These are phyloP conservation scores for Pythium scleroteichum DNA, from an alignment of 352 stramenopile genomes.

Conservation along the genomic window DNA sequence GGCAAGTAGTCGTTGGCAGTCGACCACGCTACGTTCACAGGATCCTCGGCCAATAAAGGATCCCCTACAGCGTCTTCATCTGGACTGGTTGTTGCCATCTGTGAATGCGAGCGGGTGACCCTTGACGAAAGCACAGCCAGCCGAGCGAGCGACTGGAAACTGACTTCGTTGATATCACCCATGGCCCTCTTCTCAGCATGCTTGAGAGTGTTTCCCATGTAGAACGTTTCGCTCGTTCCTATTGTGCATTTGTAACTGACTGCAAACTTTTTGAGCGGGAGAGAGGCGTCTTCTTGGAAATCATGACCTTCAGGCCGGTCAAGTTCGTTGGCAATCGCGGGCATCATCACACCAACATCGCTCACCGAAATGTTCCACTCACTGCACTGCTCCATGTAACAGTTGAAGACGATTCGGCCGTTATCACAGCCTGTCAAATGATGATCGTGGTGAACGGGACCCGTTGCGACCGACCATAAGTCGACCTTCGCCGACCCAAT, in stretches of 20 bases:
- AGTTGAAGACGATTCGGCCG: slow-evolving; percentile 88
- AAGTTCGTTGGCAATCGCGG: slow-evolving; percentile 85
- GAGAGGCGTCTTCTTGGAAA: slow-evolving; percentile 87
- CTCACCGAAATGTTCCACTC: slow-evolving; percentile 90
- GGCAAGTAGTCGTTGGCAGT: slow-evolving; percentile 69
- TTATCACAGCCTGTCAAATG: slow-evolving; percentile 86
- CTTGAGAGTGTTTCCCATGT: slow-evolving; percentile 84
- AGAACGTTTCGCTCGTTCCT: slow-evolving; percentile 85
- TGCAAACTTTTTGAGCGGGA: slow-evolving; percentile 87
- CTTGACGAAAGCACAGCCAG: slow-evolving; percentile 83
- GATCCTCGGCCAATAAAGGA: slow-evolving; percentile 72
- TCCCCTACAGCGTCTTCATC: slow-evolving; percentile 55
- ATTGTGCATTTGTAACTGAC: slow-evolving; percentile 91
- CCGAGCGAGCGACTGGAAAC: slow-evolving; percentile 82
- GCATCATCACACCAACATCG: slow-evolving; percentile 89
- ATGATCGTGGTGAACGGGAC: slow-evolving; percentile 87
- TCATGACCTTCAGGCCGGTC: slow-evolving; percentile 87
- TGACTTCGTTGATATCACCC: slow-evolving; percentile 83
- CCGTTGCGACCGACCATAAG: slow-evolving; percentile 79
- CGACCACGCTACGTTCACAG: slow-evolving; percentile 71
- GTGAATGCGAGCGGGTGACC: slow-evolving; percentile 67
- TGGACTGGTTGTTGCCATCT: slow-evolving; percentile 35
- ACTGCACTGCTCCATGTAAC: slow-evolving; percentile 91
- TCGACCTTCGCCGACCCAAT: slow-evolving; percentile 81
- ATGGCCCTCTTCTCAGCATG: slow-evolving; percentile 76